Evolutionary conservation across 768 basidiomycete species (phyloP).

Genomic region (Sarcodon aspratus): DNA sequence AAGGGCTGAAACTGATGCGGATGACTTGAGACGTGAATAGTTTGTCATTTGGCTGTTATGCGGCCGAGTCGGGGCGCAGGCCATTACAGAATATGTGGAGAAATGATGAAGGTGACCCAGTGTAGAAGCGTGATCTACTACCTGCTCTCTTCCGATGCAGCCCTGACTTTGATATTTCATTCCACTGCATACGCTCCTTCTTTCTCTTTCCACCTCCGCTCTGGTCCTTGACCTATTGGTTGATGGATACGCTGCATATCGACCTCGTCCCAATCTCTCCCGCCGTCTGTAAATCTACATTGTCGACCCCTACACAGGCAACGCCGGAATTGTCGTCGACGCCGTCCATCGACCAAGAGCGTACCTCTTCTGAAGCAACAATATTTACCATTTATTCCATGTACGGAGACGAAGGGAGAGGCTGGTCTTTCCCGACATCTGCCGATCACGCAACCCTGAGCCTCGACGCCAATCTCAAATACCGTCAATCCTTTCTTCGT

Average conservation of each 20-base stretch:
- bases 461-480: conserved; percentile 19
- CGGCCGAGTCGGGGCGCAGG: too few species aligned
- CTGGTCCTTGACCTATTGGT: neutral
- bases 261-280: neutral
- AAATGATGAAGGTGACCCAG: too few species aligned
- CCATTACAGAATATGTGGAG: too few species aligned
- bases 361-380: conserved; percentile 59
- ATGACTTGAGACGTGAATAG: too few species aligned
- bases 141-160: too few species aligned
- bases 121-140: too few species aligned
- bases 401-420: conserved; percentile 57
- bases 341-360: conserved; percentile 27
- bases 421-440: conserved; percentile 30
- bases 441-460: conserved; percentile 16
- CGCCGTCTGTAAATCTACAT: neutral
- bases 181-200: neutral
- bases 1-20: too few species aligned
- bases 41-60: too few species aligned
- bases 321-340: neutral
- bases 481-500: conserved; percentile 20
- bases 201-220: neutral
- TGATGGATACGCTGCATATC: neutral
- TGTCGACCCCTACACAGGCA: neutral
- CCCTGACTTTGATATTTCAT: too few species aligned
- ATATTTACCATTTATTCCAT: conserved; percentile 82